A percentile compares a stretch with the other conserved stretches of the same genome.
Evolutionary conservation across 306 rosid genomes (phyloP).

Genomic region (Vigna hirtella): DNA sequence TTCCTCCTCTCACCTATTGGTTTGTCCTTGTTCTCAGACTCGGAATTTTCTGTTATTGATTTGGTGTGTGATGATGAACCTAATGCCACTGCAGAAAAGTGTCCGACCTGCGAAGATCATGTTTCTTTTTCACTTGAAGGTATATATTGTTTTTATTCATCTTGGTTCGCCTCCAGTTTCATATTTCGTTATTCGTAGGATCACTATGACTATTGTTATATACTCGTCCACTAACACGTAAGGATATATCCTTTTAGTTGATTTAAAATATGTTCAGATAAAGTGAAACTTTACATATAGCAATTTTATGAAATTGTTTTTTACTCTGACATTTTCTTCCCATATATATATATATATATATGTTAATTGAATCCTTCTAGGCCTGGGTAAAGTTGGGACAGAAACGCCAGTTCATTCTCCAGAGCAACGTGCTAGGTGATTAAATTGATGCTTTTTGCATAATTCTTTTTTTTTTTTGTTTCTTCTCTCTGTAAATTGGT

Average conservation of each 20-base stretch:
- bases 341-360: not conserved
- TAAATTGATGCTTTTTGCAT: constrained; percentile 21
- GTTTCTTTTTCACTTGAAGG: constrained; percentile 94
- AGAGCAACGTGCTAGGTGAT: constrained; percentile 66
- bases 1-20: constrained; percentile 19
- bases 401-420: constrained; percentile 89
- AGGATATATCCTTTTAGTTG: constrained; percentile 36
- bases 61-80: constrained; percentile 73
- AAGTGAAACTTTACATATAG: constrained; percentile 6
- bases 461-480: not conserved
- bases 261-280: constrained; percentile 10
- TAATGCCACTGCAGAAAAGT: constrained; percentile 49
- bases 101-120: constrained; percentile 76
- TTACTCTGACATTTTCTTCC: constrained; percentile 27
- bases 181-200: constrained; percentile 20
- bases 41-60: constrained; percentile 75
- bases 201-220: not conserved
- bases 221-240: constrained; percentile 25
- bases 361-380: constrained; percentile 51
- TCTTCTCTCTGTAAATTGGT: constrained; percentile 24
- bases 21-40: constrained; percentile 55
- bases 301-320: constrained; percentile 16
- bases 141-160: constrained; percentile 43
- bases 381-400: constrained; percentile 85
- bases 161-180: constrained; percentile 8